phyloP scores from a whole-genome alignment of 169 alveolate species.

The Plasmodium knowlesi region DNA sequence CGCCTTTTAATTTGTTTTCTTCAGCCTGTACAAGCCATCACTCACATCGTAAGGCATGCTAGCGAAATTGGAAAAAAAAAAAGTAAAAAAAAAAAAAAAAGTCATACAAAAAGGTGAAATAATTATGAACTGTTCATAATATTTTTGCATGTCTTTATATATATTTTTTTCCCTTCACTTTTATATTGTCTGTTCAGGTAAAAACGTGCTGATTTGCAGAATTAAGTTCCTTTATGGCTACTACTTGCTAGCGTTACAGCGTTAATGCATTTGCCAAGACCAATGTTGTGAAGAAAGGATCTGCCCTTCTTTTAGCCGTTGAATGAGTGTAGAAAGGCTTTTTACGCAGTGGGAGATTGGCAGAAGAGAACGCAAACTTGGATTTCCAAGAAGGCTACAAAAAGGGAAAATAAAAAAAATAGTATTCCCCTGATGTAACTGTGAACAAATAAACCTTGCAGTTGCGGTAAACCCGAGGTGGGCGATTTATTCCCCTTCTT shows the following conservation, averaged over 20 bases:
- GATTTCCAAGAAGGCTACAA: background rate
- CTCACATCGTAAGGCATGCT: background rate
- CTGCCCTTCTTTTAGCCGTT: background rate
- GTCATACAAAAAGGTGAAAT: slow-evolving; percentile 16
- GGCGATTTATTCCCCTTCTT: background rate
- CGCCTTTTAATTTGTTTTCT: background rate
- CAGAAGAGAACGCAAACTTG: background rate
- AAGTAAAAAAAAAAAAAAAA: background rate
- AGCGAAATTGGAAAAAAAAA: background rate
- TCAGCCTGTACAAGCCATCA: background rate
- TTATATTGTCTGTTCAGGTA: background rate
- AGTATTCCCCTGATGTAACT: background rate
- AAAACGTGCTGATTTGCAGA: background rate
- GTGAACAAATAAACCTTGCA: background rate
- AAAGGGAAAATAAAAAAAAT: background rate
- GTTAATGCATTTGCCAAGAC: background rate
- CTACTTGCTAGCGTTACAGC: background rate
- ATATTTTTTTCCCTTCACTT: background rate
- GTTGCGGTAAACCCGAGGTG: background rate
- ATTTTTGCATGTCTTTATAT: slow-evolving; percentile 14
- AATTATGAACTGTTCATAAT: slow-evolving; percentile 37
- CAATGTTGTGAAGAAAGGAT: background rate
- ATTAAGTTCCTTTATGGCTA: background rate
- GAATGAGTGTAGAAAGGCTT: background rate
- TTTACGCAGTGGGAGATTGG: background rate